Conservation (phyloP, 2,329 filamentous ascomycete species). For the Alternaria ethzedia region DNA sequence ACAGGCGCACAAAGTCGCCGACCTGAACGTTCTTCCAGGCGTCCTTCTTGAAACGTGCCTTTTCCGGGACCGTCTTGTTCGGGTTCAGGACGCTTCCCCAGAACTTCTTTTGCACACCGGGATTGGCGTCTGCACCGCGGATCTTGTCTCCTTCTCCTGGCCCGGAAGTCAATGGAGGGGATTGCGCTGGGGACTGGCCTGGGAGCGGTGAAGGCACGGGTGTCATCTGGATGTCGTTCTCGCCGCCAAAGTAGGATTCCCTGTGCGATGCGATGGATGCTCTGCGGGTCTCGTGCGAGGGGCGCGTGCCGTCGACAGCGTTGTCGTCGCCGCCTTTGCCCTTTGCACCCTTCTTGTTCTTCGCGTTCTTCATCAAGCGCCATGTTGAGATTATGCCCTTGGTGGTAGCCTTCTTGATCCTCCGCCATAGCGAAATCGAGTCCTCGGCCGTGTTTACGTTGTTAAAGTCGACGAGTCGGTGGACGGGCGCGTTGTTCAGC, state of each 20-base stretch:
- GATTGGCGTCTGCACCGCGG: slow-evolving; percentile 30
- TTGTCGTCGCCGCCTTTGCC: slow-evolving; percentile 57
- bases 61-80: slow-evolving; percentile 67
- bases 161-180: slow-evolving; percentile 33
- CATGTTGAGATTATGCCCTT: slow-evolving; percentile 64
- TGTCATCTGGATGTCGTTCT: slow-evolving; percentile 86
- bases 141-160: slow-evolving; percentile 37
- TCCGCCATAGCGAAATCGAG: slow-evolving; percentile 83
- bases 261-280: slow-evolving; percentile 63
- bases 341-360: slow-evolving; percentile 44
- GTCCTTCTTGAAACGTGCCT: slow-evolving; percentile 87
- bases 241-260: slow-evolving; percentile 60
- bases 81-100: slow-evolving; percentile 78
- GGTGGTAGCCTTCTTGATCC: slow-evolving; percentile 86
- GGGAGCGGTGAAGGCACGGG: slow-evolving; percentile 84
- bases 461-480: slow-evolving; percentile 84
- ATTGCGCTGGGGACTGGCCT: slow-evolving; percentile 47
- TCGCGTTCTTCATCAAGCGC: slow-evolving; percentile 52
- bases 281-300: slow-evolving; percentile 71
- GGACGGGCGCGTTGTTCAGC: slow-evolving; percentile 94
- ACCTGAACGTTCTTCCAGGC: slow-evolving; percentile 95
- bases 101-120: slow-evolving; percentile 54
- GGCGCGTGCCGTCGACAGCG: slow-evolving; percentile 61
- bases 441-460: slow-evolving; percentile 95
- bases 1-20: slow-evolving; percentile 94